phyloP scores from a whole-genome alignment of 2,329 filamentous ascomycete species.

The Endoconidiophora polonica region DNA sequence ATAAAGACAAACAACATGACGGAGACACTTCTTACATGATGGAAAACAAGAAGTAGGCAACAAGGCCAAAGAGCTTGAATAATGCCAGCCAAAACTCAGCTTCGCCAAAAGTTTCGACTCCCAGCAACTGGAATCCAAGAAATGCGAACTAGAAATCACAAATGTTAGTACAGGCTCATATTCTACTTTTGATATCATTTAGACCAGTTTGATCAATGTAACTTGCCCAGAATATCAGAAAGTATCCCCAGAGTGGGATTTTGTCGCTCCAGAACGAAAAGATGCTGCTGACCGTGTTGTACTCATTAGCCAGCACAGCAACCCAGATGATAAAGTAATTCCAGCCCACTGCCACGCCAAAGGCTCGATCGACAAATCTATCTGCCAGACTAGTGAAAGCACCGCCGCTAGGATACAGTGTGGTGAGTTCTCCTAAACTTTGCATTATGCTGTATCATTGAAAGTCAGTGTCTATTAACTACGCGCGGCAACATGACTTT shows the following conservation, averaged over 20 bases:
- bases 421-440: conserved; percentile 57
- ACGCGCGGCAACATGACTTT: too few species aligned
- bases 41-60: conserved; percentile 58
- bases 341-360: conserved; percentile 53
- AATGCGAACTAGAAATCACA: conserved; percentile 31
- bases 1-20: neutral
- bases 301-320: conserved; percentile 47
- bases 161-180: neutral
- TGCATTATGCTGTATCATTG: conserved; percentile 39
- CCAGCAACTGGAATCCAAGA: conserved; percentile 50
- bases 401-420: conserved; percentile 53
- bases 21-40: conserved; percentile 32
- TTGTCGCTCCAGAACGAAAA: conserved; percentile 47
- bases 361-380: conserved; percentile 53
- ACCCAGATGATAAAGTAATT: conserved; percentile 56
- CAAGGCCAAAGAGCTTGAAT: conserved; percentile 51
- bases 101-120: conserved; percentile 60
- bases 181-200: neutral
- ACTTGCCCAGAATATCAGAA: conserved; percentile 53
- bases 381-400: conserved; percentile 56
- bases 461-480: neutral
- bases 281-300: conserved; percentile 51
- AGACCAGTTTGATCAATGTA: neutral
- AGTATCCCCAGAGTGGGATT: conserved; percentile 49
- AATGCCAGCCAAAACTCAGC: conserved; percentile 66